phyloP scores from a whole-genome alignment of 2,329 filamentous ascomycete genomes.

The Aureobasidium uvarum region DNA sequence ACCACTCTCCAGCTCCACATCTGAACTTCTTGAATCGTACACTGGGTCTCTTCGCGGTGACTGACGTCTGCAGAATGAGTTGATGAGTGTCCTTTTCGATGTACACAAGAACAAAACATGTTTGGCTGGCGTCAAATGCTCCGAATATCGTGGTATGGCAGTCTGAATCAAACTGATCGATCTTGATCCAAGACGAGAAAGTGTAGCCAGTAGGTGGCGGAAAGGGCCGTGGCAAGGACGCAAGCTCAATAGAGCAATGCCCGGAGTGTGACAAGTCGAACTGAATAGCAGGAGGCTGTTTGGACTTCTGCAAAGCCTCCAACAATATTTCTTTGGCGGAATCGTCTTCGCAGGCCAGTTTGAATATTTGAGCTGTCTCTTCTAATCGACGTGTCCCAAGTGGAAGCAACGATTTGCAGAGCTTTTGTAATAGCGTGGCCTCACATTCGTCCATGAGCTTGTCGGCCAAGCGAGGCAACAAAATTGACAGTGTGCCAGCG shows the following conservation, averaged over 20 bases:
- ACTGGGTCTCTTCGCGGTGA: slow-evolving; percentile 80
- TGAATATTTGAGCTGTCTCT: slow-evolving; percentile 75
- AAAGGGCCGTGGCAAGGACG: slow-evolving; percentile 79
- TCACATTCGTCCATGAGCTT: background rate
- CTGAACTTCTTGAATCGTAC: slow-evolving; percentile 84
- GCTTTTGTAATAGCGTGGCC: slow-evolving; percentile 53
- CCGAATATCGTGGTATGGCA: slow-evolving; percentile 95
- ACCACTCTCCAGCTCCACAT: slow-evolving; percentile 80
- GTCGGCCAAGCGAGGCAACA: slow-evolving; percentile 23
- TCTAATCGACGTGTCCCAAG: slow-evolving; percentile 77
- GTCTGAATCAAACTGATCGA: slow-evolving; percentile 80
- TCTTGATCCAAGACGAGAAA: slow-evolving; percentile 81
- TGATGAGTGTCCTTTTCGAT: slow-evolving; percentile 90
- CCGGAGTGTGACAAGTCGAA: slow-evolving; percentile 89
- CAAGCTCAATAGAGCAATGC: slow-evolving; percentile 84
- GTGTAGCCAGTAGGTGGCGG: slow-evolving; percentile 86
- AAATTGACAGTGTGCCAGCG: slow-evolving; percentile 20
- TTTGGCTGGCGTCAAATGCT: slow-evolving; percentile 86
- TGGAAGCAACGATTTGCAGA: slow-evolving; percentile 68
- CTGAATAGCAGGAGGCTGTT: slow-evolving; percentile 80
- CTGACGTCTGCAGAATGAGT: slow-evolving; percentile 93
- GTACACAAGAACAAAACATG: slow-evolving; percentile 91
- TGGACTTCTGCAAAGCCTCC: slow-evolving; percentile 69
- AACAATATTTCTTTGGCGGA: slow-evolving; percentile 67
- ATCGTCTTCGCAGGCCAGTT: slow-evolving; percentile 53